Evolutionary conservation across 306 rosid genomes (phyloP).

Genomic region (Fragaria ananassa): DNA sequence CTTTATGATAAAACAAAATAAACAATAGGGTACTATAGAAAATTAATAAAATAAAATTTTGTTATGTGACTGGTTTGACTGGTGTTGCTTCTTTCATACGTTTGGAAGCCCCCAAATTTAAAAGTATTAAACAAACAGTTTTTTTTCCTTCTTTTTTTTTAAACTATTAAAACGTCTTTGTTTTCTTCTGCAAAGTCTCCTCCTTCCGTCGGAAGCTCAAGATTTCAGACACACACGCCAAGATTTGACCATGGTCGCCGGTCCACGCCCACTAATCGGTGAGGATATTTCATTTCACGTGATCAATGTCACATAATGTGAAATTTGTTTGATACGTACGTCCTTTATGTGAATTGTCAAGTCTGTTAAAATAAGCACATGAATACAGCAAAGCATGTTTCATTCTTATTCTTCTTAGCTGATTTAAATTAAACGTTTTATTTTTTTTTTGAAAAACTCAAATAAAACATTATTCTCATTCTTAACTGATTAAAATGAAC

Average conservation of each 20-base stretch:
- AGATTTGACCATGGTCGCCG: conserved; percentile 24
- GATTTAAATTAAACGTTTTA: too few species aligned
- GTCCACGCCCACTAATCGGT: too few species aligned
- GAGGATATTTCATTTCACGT: too few species aligned
- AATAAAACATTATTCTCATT: too few species aligned
- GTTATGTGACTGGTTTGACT: conserved; percentile 21
- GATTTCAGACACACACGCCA: conserved; percentile 4
- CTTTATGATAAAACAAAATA: not conserved
- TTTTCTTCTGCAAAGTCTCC: conserved; percentile 27
- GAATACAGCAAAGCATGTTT: too few species aligned
- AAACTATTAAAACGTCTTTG: not conserved
- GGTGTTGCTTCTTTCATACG: conserved; percentile 29
- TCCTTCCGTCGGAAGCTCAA: conserved; percentile 21
- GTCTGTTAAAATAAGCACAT: too few species aligned
- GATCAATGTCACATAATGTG: too few species aligned
- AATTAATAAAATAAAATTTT: not conserved
- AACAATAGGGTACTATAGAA: not conserved
- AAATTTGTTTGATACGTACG: too few species aligned
- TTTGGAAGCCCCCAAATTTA: conserved; percentile 28
- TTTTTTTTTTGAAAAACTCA: too few species aligned
- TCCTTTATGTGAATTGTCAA: too few species aligned
- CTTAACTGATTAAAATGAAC: too few species aligned
- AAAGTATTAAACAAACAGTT: not conserved
- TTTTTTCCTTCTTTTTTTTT: not conserved
- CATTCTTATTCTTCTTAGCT: too few species aligned